These are phyloP conservation scores for Monosporozyma aquatica DNA, from an alignment of 805 yeast genomes.

Conservation along the genomic window DNA sequence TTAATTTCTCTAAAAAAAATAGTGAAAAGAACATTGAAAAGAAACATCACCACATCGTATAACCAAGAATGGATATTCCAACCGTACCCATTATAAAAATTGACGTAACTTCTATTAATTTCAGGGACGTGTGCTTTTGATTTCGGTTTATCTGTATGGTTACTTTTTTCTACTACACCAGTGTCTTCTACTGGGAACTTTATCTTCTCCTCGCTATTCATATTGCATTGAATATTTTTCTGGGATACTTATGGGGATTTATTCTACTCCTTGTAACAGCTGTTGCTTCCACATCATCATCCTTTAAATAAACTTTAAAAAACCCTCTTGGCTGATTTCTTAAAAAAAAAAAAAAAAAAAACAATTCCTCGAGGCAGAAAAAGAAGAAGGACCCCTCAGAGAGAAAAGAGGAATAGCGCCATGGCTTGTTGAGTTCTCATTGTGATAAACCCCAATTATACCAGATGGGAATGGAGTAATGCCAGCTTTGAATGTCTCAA, in stretches of 20 bases:
- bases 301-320: too few species aligned
- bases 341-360: not conserved
- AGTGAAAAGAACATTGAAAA: constrained; percentile 26
- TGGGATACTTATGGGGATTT: too few species aligned
- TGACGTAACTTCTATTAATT: constrained; percentile 11
- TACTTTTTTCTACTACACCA: too few species aligned
- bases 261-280: too few species aligned
- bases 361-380: not conserved
- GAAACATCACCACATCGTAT: constrained; percentile 24
- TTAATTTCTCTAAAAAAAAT: constrained; percentile 65
- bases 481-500: too few species aligned
- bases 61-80: constrained; percentile 22
- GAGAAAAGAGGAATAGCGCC: not conserved
- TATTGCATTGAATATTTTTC: too few species aligned
- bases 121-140: constrained; percentile 24
- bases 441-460: too few species aligned
- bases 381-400: not conserved
- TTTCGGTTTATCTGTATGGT: constrained; percentile 3
- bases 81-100: constrained; percentile 21
- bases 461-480: not conserved
- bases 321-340: too few species aligned
- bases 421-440: too few species aligned
- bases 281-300: too few species aligned
- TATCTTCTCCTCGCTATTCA: too few species aligned
- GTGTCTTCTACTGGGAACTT: too few species aligned